Evolutionary conservation across 2,329 filamentous ascomycete species (phyloP).

Genomic region (Paraphoma sp.): DNA sequence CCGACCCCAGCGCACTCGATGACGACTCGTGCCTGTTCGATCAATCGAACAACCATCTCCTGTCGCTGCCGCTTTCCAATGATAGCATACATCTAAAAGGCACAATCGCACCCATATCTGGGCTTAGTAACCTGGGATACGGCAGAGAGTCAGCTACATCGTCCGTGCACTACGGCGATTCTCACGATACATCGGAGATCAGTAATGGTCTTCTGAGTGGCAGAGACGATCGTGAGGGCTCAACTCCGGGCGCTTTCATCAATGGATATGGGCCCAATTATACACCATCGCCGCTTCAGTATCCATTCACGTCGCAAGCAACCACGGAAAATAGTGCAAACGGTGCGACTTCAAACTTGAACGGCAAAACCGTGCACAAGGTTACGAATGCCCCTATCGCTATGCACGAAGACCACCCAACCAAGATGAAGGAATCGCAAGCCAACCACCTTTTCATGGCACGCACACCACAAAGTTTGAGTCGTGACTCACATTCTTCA

Average conservation of each 20-base stretch:
- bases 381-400: slow-evolving; percentile 13
- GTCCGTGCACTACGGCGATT: slow-evolving; percentile 48
- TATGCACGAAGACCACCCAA: slow-evolving; percentile 10
- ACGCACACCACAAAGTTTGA: slow-evolving; percentile 29
- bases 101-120: slow-evolving; percentile 36
- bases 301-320: slow-evolving; percentile 32
- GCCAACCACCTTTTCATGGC: slow-evolving; percentile 24
- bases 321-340: slow-evolving; percentile 20
- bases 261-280: slow-evolving; percentile 36
- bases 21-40: slow-evolving; percentile 45
- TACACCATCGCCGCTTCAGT: slow-evolving; percentile 37
- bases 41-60: slow-evolving; percentile 36
- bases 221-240: slow-evolving; percentile 40
- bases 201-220: slow-evolving; percentile 40
- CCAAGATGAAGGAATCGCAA: slow-evolving; percentile 17
- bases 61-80: slow-evolving; percentile 42
- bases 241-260: slow-evolving; percentile 36
- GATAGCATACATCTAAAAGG: slow-evolving; percentile 43
- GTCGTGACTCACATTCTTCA: slow-evolving; percentile 33
- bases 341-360: slow-evolving; percentile 16
- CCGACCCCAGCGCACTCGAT: slow-evolving; percentile 42
- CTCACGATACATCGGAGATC: slow-evolving; percentile 44
- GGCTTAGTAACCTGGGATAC: slow-evolving; percentile 47
- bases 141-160: slow-evolving; percentile 47
- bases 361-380: slow-evolving; percentile 14